Evolutionary conservation across 2,329 filamentous ascomycete genomes (phyloP), one percentile per base, ranked within the genome.

Genomic region (Furcasterigmium sp.): DNA sequence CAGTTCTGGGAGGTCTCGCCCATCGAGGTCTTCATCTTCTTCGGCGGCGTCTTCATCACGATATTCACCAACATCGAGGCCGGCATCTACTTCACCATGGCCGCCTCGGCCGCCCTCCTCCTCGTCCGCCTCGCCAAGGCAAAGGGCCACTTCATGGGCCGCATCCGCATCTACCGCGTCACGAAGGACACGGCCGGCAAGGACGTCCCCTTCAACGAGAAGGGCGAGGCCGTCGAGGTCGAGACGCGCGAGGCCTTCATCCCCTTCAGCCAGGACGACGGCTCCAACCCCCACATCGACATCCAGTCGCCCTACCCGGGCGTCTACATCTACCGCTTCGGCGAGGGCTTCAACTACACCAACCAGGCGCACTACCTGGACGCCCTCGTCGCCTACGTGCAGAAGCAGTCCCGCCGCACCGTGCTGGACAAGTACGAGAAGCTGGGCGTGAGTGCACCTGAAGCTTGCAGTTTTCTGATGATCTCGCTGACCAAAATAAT

Each of bases 1-100:
- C 80, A 84, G 46, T 91, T 88, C 65, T 91, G 86, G 86, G 74
- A 78, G 34, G 76, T 88, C 0, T 85, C 84, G 0, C 87, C 87
- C 0, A 55, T 89, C 0, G 87, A 91, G 56, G 78, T 85, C 1
- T 46, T 85, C 35, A 85, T 91, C 54, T 91, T 88, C 75, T 78
- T 90, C 46, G 72, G 77, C 23, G 85, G 87, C 53, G 84, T 91
- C 7, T 60, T 87, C 11, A 52, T 74, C n/a, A 69, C 69, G 28
- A 56, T 76, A 26, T 75, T 76, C 49, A 64, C 67, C 9, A 65
- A 64, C 3, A 69, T 77, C 9, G 73, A 77, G 49, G 67, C 66
- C 5, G 70, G 69, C 6, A 75, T 77, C 36, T 77, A 77, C 46
- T 57, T 63, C 2, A 74, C 72, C 5, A 64, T 75, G 7, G 61